Conservation (phyloP, 129 eudicot species). For the Escallonia herrerae region DNA sequence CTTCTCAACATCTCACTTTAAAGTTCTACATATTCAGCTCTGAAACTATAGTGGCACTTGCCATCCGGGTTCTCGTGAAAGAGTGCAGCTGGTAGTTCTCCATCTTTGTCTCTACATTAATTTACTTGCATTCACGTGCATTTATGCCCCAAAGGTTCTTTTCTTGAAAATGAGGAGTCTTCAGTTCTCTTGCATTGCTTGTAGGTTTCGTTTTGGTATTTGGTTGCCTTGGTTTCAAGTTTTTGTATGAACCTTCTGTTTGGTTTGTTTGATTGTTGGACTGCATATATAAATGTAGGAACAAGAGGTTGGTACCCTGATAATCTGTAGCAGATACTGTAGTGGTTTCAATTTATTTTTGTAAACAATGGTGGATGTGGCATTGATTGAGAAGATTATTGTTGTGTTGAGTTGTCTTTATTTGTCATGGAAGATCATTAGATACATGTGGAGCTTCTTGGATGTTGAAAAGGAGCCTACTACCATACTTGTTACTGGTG, state of each 20-base stretch:
- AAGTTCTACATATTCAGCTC: too few relatives aligned
- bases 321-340: not conserved
- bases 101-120: too few relatives aligned
- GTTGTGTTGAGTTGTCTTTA: slow-evolving; percentile 39
- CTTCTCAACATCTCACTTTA: too few relatives aligned
- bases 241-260: slow-evolving; percentile 18
- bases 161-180: slow-evolving; percentile 21
- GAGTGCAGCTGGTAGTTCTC: slow-evolving; percentile 33
- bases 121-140: slow-evolving; percentile 1
- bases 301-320: not conserved
- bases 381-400: slow-evolving; percentile 40
- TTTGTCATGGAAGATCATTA: slow-evolving; percentile 60
- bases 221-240: slow-evolving; percentile 28
- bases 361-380: slow-evolving; percentile 41
- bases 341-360: not conserved
- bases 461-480: slow-evolving; percentile 67
- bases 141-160: slow-evolving; percentile 16
- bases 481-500: slow-evolving; percentile 71
- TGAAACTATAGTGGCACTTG: slow-evolving; percentile 13
- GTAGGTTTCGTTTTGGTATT: slow-evolving; percentile 38
- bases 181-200: slow-evolving; percentile 31
- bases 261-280: slow-evolving; percentile 4
- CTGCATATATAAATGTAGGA: slow-evolving; percentile 17
- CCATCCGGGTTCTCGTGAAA: slow-evolving; percentile 35
- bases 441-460: slow-evolving; percentile 61